phyloP scores from a whole-genome alignment of 768 basidiomycete genomes.

The Leccinum longicurvipes region DNA sequence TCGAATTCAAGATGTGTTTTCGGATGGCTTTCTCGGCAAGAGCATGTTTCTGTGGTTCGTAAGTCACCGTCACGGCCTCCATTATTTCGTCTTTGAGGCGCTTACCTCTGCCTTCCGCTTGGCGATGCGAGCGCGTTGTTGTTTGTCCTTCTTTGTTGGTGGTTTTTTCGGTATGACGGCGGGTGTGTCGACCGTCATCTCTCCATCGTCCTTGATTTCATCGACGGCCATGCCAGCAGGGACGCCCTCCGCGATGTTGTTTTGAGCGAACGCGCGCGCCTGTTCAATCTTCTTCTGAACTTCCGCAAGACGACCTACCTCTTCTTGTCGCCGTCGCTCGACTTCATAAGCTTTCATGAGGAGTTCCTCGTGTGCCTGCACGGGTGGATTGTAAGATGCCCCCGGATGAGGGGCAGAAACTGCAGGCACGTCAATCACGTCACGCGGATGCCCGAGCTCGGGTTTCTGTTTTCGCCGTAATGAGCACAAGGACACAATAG shows the following conservation, averaged over 20 bases:
- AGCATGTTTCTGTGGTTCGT: conserved; percentile 52
- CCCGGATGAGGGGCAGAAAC: conserved; percentile 75
- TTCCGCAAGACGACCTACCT: conserved; percentile 51
- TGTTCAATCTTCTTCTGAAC: conserved; percentile 54
- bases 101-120: conserved; percentile 62
- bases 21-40: conserved; percentile 55
- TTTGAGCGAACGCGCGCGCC: conserved; percentile 37
- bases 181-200: conserved; percentile 31
- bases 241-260: conserved; percentile 33
- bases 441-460: conserved; percentile 40
- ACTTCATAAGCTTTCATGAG: conserved; percentile 61
- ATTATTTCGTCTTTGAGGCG: neutral
- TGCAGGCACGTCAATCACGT: conserved; percentile 60
- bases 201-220: conserved; percentile 39
- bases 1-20: conserved; percentile 59
- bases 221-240: conserved; percentile 69
- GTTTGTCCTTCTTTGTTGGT: conserved; percentile 52
- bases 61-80: neutral
- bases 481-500: neutral
- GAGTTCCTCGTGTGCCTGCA: conserved; percentile 67
- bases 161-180: conserved; percentile 37
- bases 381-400: conserved; percentile 86
- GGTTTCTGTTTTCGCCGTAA: conserved; percentile 43
- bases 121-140: conserved; percentile 67
- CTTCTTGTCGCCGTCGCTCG: conserved; percentile 56